A percentile compares a stretch with the other conserved stretches of the same genome.
Conservation (phyloP, 306 rosid species). For the Gillenia trifoliata region DNA sequence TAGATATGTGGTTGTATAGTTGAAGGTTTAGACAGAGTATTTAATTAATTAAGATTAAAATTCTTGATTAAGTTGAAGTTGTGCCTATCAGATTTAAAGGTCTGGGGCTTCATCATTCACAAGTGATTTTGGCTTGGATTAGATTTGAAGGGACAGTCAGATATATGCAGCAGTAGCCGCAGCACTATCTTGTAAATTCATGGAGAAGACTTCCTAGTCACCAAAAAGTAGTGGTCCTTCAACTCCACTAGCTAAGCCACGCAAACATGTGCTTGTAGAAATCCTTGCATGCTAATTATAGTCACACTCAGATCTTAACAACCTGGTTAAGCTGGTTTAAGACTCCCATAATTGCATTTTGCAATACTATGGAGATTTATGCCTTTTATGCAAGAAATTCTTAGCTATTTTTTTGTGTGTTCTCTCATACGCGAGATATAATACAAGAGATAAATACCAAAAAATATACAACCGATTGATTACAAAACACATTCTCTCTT, state of each 20-base stretch:
- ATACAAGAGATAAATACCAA: too few relatives aligned
- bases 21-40: neutral
- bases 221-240: conserved; percentile 14
- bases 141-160: neutral
- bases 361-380: neutral
- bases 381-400: neutral
- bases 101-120: neutral
- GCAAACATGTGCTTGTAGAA: neutral
- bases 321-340: neutral
- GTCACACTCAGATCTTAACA: neutral
- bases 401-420: too few relatives aligned
- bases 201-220: conserved; percentile 20
- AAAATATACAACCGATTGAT: too few relatives aligned
- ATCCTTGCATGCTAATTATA: neutral
- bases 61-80: neutral
- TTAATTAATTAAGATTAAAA: neutral
- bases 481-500: neutral
- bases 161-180: conserved; percentile 1
- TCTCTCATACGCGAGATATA: neutral
- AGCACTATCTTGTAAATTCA: conserved; percentile 6
- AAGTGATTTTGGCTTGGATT: conserved; percentile 3
- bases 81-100: neutral
- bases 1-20: neutral
- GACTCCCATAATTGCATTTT: conserved; percentile 1
- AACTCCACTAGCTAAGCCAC: conserved; percentile 6